Percentiles rank a stretch among this genome's conserved stretches.
Conservation (phyloP, 148 eudicot genomes). For the Fallopia convolvulus region DNA sequence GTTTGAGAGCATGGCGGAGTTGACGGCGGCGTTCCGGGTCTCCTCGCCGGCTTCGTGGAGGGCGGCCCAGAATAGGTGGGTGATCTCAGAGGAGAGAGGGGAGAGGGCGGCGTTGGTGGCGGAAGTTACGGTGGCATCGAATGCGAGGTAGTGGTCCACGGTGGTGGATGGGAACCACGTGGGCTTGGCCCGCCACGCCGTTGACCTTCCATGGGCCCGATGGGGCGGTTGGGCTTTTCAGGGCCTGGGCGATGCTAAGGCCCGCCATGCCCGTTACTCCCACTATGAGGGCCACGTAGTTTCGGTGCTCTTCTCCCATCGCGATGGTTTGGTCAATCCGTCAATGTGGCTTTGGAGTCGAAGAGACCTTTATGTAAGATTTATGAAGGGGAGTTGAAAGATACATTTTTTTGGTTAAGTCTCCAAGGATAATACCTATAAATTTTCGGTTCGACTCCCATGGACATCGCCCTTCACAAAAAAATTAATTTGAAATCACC, state of each 20-base stretch:
- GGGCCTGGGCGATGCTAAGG: slow-evolving; percentile 24
- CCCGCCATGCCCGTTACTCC: slow-evolving; percentile 29
- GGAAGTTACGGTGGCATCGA: slow-evolving; percentile 21
- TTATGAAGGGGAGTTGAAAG: too few relatives aligned
- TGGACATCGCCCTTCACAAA: too few relatives aligned
- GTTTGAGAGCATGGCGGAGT: slow-evolving; percentile 34
- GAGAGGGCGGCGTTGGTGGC: slow-evolving; percentile 24
- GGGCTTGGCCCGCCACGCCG: slow-evolving; percentile 35
- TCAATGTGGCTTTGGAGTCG: too few relatives aligned
- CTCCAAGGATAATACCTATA: too few relatives aligned
- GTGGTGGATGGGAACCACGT: slow-evolving; percentile 27
- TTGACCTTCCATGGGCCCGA: neutral
- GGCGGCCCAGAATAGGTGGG: slow-evolving; percentile 40
- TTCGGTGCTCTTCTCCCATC: slow-evolving; percentile 3
- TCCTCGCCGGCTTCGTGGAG: slow-evolving; percentile 17
- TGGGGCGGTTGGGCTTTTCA: slow-evolving; percentile 20
- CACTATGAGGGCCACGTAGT: slow-evolving; percentile 11
- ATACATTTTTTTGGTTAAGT: too few relatives aligned
- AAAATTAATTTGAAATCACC: too few relatives aligned
- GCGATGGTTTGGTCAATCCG: neutral
- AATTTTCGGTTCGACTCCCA: too few relatives aligned
- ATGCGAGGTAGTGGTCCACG: slow-evolving; percentile 28
- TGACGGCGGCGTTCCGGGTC: slow-evolving; percentile 5
- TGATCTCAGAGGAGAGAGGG: slow-evolving; percentile 23
- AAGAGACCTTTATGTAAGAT: too few relatives aligned